Percentiles rank a stretch among this genome's conserved stretches.
phyloP scores from a whole-genome alignment of 805 yeast species.

The Candida morakotiae region DNA sequence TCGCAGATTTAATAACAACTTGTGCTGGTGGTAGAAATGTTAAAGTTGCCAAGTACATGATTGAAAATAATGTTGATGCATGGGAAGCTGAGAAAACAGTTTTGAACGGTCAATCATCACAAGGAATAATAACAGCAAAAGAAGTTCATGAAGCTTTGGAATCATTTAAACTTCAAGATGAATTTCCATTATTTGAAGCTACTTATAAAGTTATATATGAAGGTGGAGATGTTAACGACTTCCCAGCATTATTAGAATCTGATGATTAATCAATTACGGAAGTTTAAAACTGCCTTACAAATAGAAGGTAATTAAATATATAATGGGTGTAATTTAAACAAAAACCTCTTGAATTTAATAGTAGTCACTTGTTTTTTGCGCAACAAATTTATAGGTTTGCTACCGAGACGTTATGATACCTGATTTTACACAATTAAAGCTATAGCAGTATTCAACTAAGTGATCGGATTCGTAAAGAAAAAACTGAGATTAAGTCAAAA shows the following conservation, averaged over 20 bases:
- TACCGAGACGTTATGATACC: too few species aligned
- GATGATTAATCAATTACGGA: constrained; percentile 7
- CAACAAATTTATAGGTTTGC: too few species aligned
- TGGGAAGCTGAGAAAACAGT: constrained; percentile 79
- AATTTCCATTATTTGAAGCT: constrained; percentile 78
- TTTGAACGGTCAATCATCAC: constrained; percentile 94
- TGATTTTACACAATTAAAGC: too few species aligned
- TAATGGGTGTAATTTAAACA: too few species aligned
- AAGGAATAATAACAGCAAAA: constrained; percentile 85
- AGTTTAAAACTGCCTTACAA: too few species aligned
- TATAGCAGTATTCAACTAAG: too few species aligned
- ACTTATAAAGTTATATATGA: constrained; percentile 84
- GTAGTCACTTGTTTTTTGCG: too few species aligned
- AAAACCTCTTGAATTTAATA: too few species aligned
- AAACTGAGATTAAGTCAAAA: too few species aligned
- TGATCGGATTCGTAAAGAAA: too few species aligned
- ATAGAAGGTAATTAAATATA: too few species aligned
- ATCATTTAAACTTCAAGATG: constrained; percentile 48
- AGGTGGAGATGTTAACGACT: constrained; percentile 64
- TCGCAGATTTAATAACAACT: constrained; percentile 95
- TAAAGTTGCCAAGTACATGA: constrained; percentile 83
- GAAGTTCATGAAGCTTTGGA: constrained; percentile 86
- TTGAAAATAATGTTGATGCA: constrained; percentile 72
- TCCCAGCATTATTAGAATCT: constrained; percentile 44
- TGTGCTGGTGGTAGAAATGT: constrained; percentile 98